Evolutionary conservation across 78 protist species (phyloP), one percentile per base, ranked within the genome.

Genomic region (Mantamonas sphyraenae): DNA sequence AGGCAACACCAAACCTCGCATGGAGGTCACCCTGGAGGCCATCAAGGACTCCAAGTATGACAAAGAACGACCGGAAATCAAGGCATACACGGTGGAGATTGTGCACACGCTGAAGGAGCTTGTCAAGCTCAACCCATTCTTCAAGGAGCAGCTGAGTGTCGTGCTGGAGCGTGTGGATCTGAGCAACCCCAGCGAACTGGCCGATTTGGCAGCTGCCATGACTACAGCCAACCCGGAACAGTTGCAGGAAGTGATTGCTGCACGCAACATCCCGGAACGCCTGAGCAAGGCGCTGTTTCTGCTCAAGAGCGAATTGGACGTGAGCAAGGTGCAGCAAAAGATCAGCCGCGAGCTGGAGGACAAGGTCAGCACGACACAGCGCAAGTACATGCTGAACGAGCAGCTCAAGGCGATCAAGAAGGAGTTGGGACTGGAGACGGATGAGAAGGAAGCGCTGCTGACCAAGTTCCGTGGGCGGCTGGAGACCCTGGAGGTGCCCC

Each of bases 371-470:
- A 58, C 61, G 3, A 34, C 33, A 1, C 87, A 83, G 61, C 68
- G 84, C 24, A 67, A 71, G 24, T 51, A 85, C 34, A 30, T 85
- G 19, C 75, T 87, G 19, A 30, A 28, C 14, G 89, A 91, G 51
- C 90, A 87, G 70, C 71, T 88, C 43, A 81, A 81, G 58, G 70
- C 42, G 22, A 84, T 85, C 43, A 91, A 87, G 56, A 67, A 58
- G 64, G 84, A 85, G 61, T 68, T 91, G 0, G 96, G 96, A 1
- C 30, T 85, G 37, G 91, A 87, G 56, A 31, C 28, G 35, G 93
- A 87, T 56, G 96, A 88, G 35, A 91, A 87, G 65, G 91, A 73
- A 45, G 34, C 64, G 30, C 45, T 74, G 2, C 38, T 82, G 8
- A 81, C 81, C 43, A 88, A 83, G 64, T 88, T 71, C 50, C n/a